These are phyloP conservation scores for Scutellaria barbata DNA, from an alignment of 257 asterid genomes.

Conservation along the genomic window DNA sequence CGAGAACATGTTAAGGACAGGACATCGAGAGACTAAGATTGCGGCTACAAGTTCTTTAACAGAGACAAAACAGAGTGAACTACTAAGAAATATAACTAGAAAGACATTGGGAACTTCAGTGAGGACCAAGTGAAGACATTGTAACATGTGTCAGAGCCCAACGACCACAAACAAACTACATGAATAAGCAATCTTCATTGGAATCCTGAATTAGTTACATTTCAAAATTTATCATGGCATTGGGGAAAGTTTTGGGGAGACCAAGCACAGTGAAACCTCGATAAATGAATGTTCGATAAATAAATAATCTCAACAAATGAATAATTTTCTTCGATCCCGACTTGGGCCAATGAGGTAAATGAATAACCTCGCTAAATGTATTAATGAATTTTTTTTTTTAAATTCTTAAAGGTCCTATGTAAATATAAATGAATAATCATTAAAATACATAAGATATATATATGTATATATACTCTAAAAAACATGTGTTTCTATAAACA, in stretches of 20 bases:
- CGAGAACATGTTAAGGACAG: neutral
- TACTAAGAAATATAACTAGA: neutral
- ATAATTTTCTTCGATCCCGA: too few relatives aligned
- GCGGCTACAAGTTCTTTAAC: neutral
- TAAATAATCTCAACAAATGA: too few relatives aligned
- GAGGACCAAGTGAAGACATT: neutral
- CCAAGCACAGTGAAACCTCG: too few relatives aligned
- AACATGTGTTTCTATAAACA: too few relatives aligned
- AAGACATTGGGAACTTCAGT: neutral
- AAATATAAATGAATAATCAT: too few relatives aligned
- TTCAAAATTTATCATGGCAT: neutral
- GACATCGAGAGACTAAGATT: neutral
- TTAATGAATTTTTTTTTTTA: too few relatives aligned
- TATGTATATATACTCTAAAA: too few relatives aligned
- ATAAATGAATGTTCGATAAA: too few relatives aligned
- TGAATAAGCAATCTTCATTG: slow-evolving; percentile 21
- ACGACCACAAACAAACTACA: neutral
- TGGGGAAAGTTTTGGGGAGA: neutral
- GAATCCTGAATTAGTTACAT: slow-evolving; percentile 15
- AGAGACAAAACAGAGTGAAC: neutral
- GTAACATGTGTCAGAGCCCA: neutral
- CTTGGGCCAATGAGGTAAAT: too few relatives aligned
- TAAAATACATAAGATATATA: too few relatives aligned
- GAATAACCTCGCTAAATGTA: too few relatives aligned
- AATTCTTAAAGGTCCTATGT: too few relatives aligned